Conservation (phyloP, 805 yeast genomes). For the Sugiyamaella qingdaonensis region DNA sequence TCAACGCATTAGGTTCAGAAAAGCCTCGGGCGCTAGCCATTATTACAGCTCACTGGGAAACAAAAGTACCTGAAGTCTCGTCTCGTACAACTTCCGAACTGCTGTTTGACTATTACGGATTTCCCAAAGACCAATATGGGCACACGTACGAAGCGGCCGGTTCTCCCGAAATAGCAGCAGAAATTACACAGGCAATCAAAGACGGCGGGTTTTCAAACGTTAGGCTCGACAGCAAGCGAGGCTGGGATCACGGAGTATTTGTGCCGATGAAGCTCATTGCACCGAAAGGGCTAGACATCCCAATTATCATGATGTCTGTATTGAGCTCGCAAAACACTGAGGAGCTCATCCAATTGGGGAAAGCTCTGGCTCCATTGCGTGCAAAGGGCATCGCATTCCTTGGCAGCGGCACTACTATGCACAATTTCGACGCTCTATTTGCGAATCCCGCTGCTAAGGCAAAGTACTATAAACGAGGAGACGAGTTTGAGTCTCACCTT, state of each 20-base stretch:
- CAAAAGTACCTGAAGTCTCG: constrained; percentile 9
- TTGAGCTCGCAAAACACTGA: constrained; percentile 5
- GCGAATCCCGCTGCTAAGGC: background rate
- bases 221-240: constrained; percentile 4
- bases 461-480: background rate
- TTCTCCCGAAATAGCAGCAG: background rate
- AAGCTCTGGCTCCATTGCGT: constrained; percentile 10
- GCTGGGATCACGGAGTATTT: constrained; percentile 16
- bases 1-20: background rate
- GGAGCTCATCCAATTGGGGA: constrained; percentile 3
- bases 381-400: constrained; percentile 9
- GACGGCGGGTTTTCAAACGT: constrained; percentile 5
- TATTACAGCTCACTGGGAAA: constrained; percentile 15
- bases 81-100: constrained; percentile 3
- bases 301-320: constrained; percentile 9
- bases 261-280: constrained; percentile 10
- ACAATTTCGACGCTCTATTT: constrained; percentile 7
- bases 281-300: constrained; percentile 10
- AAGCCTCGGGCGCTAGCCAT: constrained; percentile 7
- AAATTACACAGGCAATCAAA: constrained; percentile 3
- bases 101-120: constrained; percentile 7
- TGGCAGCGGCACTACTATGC: constrained; percentile 11
- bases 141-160: constrained; percentile 8
- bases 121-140: constrained; percentile 8
- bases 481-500: background rate